Conservation (phyloP, 2,329 filamentous ascomycete genomes). For the Cladosporium sp. region DNA sequence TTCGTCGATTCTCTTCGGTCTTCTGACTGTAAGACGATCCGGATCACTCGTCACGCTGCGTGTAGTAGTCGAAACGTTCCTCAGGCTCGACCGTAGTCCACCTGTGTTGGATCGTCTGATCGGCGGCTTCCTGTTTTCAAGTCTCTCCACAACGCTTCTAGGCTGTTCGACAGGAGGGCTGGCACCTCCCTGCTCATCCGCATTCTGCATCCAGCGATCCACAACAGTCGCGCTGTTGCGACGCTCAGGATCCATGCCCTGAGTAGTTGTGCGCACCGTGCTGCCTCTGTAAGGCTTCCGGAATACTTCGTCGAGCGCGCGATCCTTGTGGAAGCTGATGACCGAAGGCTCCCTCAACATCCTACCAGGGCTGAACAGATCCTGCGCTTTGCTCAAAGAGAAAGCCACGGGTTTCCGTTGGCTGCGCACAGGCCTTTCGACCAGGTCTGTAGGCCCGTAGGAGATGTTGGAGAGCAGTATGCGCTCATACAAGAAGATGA, state of each 20-base stretch:
- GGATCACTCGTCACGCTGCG: slow-evolving; percentile 61
- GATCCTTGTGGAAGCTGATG: slow-evolving; percentile 85
- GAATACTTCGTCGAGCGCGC: slow-evolving; percentile 89
- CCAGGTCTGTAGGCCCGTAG: slow-evolving; percentile 80
- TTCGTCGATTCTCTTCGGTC: slow-evolving; percentile 49
- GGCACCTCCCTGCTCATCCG: slow-evolving; percentile 57
- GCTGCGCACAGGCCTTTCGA: slow-evolving; percentile 62
- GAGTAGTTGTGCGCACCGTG: slow-evolving; percentile 57
- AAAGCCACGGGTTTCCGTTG: slow-evolving; percentile 37
- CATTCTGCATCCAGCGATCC: slow-evolving; percentile 82
- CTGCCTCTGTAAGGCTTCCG: slow-evolving; percentile 65
- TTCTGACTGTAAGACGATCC: slow-evolving; percentile 44
- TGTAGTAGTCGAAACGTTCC: slow-evolving; percentile 54
- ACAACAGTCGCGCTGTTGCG: slow-evolving; percentile 80
- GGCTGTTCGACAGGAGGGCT: slow-evolving; percentile 64
- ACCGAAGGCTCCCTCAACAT: slow-evolving; percentile 79
- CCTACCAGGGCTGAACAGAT: slow-evolving; percentile 69
- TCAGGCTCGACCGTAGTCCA: slow-evolving; percentile 36
- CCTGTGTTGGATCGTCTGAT: slow-evolving; percentile 54
- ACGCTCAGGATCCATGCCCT: slow-evolving; percentile 53
- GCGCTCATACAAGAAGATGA: slow-evolving; percentile 85
- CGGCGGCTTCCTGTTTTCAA: slow-evolving; percentile 58
- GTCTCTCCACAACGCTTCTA: slow-evolving; percentile 57
- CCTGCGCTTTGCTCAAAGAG: slow-evolving; percentile 39
- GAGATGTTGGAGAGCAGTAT: slow-evolving; percentile 73